Percentiles rank a stretch among this genome's conserved stretches.
phyloP scores from a whole-genome alignment of 805 yeast genomes.

The Tanozyma kutaoensis region DNA sequence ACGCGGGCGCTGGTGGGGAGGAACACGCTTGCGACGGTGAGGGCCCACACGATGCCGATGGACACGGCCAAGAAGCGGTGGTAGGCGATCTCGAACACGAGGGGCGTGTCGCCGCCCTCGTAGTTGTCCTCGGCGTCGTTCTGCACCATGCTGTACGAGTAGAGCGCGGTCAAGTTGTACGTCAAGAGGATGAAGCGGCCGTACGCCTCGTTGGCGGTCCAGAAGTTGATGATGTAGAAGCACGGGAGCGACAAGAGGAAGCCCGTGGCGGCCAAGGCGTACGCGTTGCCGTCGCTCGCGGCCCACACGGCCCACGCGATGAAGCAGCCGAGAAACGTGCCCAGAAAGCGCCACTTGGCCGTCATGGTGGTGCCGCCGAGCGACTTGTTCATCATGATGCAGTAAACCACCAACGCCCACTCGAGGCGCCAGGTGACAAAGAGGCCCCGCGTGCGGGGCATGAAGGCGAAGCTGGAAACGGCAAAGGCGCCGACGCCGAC shows the following conservation, averaged over 20 bases:
- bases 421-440: constrained; percentile 67
- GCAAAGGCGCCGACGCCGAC: constrained; percentile 68
- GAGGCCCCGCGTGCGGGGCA: constrained; percentile 35
- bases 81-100: constrained; percentile 60
- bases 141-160: constrained; percentile 55
- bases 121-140: constrained; percentile 43
- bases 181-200: constrained; percentile 64
- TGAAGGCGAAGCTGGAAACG: constrained; percentile 54
- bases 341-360: constrained; percentile 57
- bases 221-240: constrained; percentile 46
- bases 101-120: constrained; percentile 61
- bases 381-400: constrained; percentile 75
- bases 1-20: constrained; percentile 69
- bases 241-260: constrained; percentile 34
- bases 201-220: constrained; percentile 52
- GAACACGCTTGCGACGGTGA: constrained; percentile 49
- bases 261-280: constrained; percentile 37
- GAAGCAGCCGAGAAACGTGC: constrained; percentile 62
- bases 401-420: constrained; percentile 75
- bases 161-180: constrained; percentile 66
- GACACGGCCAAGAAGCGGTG: constrained; percentile 67
- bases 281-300: constrained; percentile 39
- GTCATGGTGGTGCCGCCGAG: constrained; percentile 79
- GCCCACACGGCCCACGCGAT: constrained; percentile 51
- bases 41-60: constrained; percentile 67